A percentile compares a stretch with the other conserved stretches of the same genome.
phyloP scores from a whole-genome alignment of 371 early-diverging fungal species.

The Mucor irregularis region DNA sequence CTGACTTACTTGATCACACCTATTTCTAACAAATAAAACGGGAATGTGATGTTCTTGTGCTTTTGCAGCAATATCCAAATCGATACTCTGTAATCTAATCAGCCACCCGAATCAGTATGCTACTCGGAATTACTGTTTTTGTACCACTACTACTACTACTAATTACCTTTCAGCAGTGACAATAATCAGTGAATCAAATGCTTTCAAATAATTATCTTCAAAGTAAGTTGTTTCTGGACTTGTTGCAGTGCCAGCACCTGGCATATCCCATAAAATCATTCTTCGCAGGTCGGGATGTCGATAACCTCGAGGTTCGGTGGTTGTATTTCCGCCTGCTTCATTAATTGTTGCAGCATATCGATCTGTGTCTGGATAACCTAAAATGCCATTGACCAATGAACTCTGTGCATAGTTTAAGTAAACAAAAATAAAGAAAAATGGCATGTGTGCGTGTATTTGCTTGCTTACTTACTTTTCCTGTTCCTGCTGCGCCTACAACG shows the following conservation, averaged over 20 bases:
- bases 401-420: slow-evolving; percentile 21
- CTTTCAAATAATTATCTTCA: slow-evolving; percentile 45
- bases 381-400: slow-evolving; percentile 46
- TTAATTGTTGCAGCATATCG: slow-evolving; percentile 39
- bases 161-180: slow-evolving; percentile 47
- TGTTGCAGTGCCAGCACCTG: slow-evolving; percentile 40
- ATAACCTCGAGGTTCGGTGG: slow-evolving; percentile 37
- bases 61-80: slow-evolving; percentile 36
- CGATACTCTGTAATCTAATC: slow-evolving; percentile 35
- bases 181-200: slow-evolving; percentile 50
- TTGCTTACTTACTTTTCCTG: slow-evolving; percentile 38
- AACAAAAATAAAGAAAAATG: slow-evolving; percentile 3
- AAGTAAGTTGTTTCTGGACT: slow-evolving; percentile 40
- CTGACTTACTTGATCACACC: slow-evolving; percentile 40
- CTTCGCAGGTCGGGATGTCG: slow-evolving; percentile 42
- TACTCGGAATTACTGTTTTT: too few relatives aligned
- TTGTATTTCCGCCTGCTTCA: slow-evolving; percentile 10
- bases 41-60: slow-evolving; percentile 42
- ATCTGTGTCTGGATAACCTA: slow-evolving; percentile 42
- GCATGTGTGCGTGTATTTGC: neutral
- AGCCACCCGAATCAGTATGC: slow-evolving; percentile 3
- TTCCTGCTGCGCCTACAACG: slow-evolving; percentile 46
- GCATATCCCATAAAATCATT: slow-evolving; percentile 53
- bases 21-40: slow-evolving; percentile 45
- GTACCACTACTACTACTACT: neutral